phyloP scores from a whole-genome alignment of 2,329 filamentous ascomycete genomes.

The Aspergillus caelatus region DNA sequence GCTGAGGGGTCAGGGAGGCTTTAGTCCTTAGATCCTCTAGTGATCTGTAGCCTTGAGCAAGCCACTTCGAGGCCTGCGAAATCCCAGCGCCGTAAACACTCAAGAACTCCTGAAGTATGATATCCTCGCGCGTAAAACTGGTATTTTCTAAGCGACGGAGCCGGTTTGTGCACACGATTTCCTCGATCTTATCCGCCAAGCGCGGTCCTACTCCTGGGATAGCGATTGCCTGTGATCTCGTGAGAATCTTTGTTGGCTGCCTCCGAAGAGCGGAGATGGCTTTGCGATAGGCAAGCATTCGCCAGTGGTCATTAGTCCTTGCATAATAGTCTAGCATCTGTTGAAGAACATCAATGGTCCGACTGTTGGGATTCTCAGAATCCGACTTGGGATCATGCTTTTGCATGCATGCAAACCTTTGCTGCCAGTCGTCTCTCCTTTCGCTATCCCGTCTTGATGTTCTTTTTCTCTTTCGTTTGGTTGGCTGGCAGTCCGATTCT shows the following conservation, averaged over 20 bases:
- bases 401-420: constrained; percentile 63
- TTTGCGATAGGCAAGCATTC: constrained; percentile 73
- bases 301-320: constrained; percentile 75
- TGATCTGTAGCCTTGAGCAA: constrained; percentile 72
- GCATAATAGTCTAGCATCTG: constrained; percentile 79
- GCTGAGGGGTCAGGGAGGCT: constrained; percentile 68
- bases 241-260: constrained; percentile 65
- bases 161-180: constrained; percentile 75
- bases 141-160: constrained; percentile 74
- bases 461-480: constrained; percentile 16
- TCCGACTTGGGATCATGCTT: constrained; percentile 50
- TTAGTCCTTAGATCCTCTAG: constrained; percentile 69
- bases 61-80: constrained; percentile 72
- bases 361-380: constrained; percentile 68
- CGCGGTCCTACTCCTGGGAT: constrained; percentile 72
- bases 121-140: constrained; percentile 66
- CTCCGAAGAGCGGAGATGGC: constrained; percentile 73
- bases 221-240: constrained; percentile 67
- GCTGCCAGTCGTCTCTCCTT: constrained; percentile 34
- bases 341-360: constrained; percentile 75
- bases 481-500: constrained; percentile 20
- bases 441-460: constrained; percentile 8
- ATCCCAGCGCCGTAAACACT: constrained; percentile 79
- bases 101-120: constrained; percentile 69
- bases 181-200: constrained; percentile 83